These are phyloP conservation scores for Trichophyton simii DNA, from an alignment of 2,329 filamentous ascomycete genomes.

Conservation along the genomic window DNA sequence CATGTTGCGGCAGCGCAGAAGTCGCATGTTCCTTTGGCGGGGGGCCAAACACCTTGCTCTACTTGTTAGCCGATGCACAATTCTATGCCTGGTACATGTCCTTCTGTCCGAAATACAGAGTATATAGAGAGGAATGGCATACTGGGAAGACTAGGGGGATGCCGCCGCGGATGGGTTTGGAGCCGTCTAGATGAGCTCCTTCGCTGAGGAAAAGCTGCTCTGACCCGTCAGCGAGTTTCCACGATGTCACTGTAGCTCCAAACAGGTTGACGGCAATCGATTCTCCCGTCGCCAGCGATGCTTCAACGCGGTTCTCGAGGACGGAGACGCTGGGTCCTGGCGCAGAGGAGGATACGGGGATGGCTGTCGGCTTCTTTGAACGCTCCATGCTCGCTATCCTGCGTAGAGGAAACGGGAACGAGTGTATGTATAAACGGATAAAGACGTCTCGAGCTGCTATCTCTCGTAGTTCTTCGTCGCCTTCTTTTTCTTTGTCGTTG, in stretches of 20 bases:
- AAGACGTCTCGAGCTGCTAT: not conserved
- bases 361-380: constrained; percentile 66
- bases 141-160: constrained; percentile 91
- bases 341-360: constrained; percentile 59
- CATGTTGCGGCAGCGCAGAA: constrained; percentile 62
- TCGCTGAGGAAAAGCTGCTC: constrained; percentile 84
- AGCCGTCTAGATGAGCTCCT: constrained; percentile 67
- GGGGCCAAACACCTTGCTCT: constrained; percentile 64
- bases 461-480: not conserved
- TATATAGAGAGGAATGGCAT: constrained; percentile 25
- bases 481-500: not conserved
- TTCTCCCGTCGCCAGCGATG: constrained; percentile 73
- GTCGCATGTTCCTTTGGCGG: constrained; percentile 66
- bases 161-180: constrained; percentile 79
- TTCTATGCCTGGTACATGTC: no score
- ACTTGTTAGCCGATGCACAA: not conserved
- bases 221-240: constrained; percentile 66
- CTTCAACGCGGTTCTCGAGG: constrained; percentile 61
- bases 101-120: not conserved
- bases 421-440: not conserved
- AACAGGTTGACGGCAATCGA: constrained; percentile 75
- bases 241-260: constrained; percentile 84
- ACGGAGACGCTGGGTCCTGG: constrained; percentile 69
- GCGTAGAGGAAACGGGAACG: not conserved
- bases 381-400: constrained; percentile 57